Conservation (phyloP, 164 flowering plant species). For the Akebia trifoliata region DNA sequence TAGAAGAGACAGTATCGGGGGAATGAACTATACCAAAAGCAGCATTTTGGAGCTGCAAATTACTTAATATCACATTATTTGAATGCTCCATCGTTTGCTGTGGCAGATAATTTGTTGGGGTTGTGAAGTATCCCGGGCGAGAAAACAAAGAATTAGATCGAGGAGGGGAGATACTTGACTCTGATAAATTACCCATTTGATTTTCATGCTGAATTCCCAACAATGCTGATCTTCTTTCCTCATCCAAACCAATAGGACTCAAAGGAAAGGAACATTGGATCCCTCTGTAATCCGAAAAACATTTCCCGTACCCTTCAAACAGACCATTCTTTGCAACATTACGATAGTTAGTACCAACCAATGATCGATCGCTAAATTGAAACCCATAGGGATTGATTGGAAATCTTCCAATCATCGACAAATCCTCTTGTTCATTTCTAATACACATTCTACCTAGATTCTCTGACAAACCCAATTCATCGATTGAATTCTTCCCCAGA, state of each 20-base stretch:
- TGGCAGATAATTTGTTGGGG: slow-evolving; percentile 10
- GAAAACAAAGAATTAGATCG: slow-evolving; percentile 10
- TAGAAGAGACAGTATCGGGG: slow-evolving; percentile 5
- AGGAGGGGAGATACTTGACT: slow-evolving; percentile 7
- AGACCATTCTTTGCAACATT: slow-evolving; percentile 25
- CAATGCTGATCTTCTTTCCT: slow-evolving; percentile 17
- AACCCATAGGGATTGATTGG: slow-evolving; percentile 15
- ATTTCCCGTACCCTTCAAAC: slow-evolving; percentile 14
- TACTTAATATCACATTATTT: slow-evolving; percentile 5
- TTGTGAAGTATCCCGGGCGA: slow-evolving; percentile 2
- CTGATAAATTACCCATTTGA: slow-evolving; percentile 14
- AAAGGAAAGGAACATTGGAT: slow-evolving; percentile 7
- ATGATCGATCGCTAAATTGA: slow-evolving; percentile 8
- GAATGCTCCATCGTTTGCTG: slow-evolving; percentile 15
- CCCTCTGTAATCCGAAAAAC: slow-evolving; percentile 16
- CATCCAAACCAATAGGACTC: slow-evolving; percentile 6
- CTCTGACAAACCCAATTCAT: slow-evolving; percentile 25
- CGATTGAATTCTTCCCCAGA: slow-evolving; percentile 12
- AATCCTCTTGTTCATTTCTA: slow-evolving; percentile 18
- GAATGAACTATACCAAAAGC: slow-evolving; percentile 11
- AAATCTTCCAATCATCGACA: slow-evolving; percentile 4
- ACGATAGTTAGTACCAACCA: slow-evolving; percentile 4
- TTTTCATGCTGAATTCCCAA: slow-evolving; percentile 14
- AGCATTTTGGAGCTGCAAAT: slow-evolving; percentile 4
- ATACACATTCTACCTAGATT: slow-evolving; percentile 31